phyloP scores from a whole-genome alignment of 164 flowering plant genomes.

The Cinnamomum chago region DNA sequence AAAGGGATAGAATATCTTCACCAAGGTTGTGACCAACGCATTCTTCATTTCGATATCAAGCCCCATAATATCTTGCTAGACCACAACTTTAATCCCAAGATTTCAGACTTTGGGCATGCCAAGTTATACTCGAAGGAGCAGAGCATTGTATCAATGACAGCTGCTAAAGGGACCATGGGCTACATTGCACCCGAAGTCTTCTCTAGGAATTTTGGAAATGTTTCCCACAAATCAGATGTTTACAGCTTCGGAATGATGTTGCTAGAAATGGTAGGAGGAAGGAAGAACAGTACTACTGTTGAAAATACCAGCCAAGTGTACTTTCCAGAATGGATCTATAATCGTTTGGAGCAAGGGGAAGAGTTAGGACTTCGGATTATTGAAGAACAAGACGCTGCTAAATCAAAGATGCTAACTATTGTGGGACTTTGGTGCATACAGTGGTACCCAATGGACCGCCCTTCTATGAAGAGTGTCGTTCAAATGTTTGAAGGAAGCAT shows the following conservation, averaged over 20 bases:
- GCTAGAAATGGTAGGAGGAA: constrained; percentile 9
- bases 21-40: constrained; percentile 3
- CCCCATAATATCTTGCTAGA: constrained; percentile 8
- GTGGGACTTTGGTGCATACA: constrained; percentile 7
- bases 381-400: neutral
- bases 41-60: constrained; percentile 11
- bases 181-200: constrained; percentile 9
- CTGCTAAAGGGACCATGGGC: constrained; percentile 7
- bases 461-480: constrained; percentile 4
- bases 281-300: neutral
- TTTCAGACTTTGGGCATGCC: constrained; percentile 11
- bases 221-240: constrained; percentile 7
- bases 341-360: neutral
- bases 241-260: constrained; percentile 6
- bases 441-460: constrained; percentile 1
- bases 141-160: constrained; percentile 6
- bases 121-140: constrained; percentile 5
- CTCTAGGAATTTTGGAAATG: constrained; percentile 6
- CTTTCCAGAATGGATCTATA: constrained; percentile 11
- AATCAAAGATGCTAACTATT: neutral
- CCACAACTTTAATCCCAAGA: constrained; percentile 8
- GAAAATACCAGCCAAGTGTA: neutral
- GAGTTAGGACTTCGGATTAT: neutral
- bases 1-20: constrained; percentile 11
- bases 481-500: constrained; percentile 5